phyloP scores from a whole-genome alignment of 202 grass and related monocot genomes.

The Sporobolus alterniflorus region DNA sequence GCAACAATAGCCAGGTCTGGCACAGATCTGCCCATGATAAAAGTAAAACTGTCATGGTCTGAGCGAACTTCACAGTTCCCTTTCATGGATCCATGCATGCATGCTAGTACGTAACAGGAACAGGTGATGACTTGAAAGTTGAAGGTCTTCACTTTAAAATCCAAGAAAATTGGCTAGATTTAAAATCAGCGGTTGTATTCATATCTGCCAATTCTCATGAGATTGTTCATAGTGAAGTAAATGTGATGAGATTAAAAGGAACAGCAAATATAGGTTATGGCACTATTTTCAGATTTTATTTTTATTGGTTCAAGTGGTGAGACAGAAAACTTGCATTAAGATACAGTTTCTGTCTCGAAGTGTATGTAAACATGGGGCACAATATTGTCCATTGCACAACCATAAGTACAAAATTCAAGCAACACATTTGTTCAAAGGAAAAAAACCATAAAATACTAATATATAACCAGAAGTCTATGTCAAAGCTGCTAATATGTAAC shows the following conservation, averaged over 20 bases:
- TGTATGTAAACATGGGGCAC: neutral
- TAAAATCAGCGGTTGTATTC: neutral
- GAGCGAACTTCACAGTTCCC: conserved; percentile 16
- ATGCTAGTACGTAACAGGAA: neutral
- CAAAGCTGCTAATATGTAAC: too few relatives aligned
- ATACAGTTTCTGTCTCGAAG: neutral
- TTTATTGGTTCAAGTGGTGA: conserved; percentile 5
- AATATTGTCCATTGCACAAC: conserved; percentile 4
- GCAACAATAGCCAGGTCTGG: conserved; percentile 63
- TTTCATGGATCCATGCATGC: neutral
- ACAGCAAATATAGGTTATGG: conserved; percentile 9
- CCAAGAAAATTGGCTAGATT: conserved; percentile 1
- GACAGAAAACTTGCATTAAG: conserved; percentile 33
- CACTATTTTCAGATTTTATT: conserved; percentile 9
- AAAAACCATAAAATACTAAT: neutral
- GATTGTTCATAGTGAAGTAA: conserved; percentile 12
- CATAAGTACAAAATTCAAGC: neutral
- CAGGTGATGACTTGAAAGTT: conserved; percentile 1
- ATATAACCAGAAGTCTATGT: conserved; percentile 3
- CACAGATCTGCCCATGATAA: conserved; percentile 63
- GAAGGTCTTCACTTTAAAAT: conserved; percentile 14
- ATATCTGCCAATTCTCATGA: conserved; percentile 14
- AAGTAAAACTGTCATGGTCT: conserved; percentile 31
- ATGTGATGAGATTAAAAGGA: neutral
- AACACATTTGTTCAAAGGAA: neutral